Percentiles rank a stretch among this genome's conserved stretches.
phyloP scores from a whole-genome alignment of 2,329 filamentous ascomycete species.

The Aurifilum marmelostoma region DNA sequence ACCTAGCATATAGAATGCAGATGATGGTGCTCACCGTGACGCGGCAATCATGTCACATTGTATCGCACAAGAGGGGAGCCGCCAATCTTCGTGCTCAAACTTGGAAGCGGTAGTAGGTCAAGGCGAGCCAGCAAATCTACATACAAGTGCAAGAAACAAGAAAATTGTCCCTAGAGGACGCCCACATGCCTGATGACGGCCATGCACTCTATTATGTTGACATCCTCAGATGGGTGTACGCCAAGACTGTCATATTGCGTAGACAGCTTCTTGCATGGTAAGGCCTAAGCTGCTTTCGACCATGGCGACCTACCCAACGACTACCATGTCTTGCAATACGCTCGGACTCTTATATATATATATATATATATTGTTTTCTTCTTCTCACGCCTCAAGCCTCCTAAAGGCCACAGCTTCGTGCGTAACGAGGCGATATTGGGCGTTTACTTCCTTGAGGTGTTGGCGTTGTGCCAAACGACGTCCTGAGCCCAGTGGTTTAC shows the following conservation, averaged over 20 bases:
- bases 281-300: too few relatives aligned
- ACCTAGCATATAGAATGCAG: not conserved
- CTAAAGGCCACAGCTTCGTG: not conserved
- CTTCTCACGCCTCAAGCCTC: not conserved
- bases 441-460: too few relatives aligned
- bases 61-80: constrained; percentile 8
- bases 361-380: too few relatives aligned
- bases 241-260: too few relatives aligned
- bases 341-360: too few relatives aligned
- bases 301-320: too few relatives aligned
- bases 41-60: not conserved
- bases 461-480: too few relatives aligned
- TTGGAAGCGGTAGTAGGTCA: too few relatives aligned
- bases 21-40: not conserved
- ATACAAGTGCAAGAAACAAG: not conserved
- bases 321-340: too few relatives aligned
- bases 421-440: not conserved
- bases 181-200: not conserved
- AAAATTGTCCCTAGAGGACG: too few relatives aligned
- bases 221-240: not conserved
- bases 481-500: too few relatives aligned
- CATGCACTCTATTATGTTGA: not conserved
- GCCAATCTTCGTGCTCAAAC: constrained; percentile 1
- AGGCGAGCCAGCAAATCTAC: constrained; percentile 20
- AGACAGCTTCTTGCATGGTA: too few relatives aligned